phyloP scores from a whole-genome alignment of 78 protist species.

The Chrysochromulina parva region DNA sequence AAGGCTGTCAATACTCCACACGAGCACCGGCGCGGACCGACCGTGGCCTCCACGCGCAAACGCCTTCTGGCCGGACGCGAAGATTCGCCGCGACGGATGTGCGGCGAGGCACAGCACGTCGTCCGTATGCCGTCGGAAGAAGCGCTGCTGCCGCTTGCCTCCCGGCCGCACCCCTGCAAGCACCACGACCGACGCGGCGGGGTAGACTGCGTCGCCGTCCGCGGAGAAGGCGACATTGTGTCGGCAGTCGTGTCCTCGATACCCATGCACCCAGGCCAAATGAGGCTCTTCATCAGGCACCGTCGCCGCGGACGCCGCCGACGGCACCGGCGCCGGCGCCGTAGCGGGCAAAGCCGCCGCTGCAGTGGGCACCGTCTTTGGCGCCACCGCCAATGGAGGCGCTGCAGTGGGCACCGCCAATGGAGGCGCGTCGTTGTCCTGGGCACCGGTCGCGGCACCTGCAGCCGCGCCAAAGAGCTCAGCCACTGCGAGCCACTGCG shows the following conservation, averaged over 20 bases:
- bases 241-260: slow-evolving; percentile 43
- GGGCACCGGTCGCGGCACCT: no score
- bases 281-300: no score
- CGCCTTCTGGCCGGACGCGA: not conserved
- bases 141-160: slow-evolving; percentile 38
- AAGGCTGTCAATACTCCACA: not conserved
- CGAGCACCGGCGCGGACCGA: not conserved
- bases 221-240: not conserved
- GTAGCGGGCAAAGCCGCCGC: no score
- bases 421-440: no score
- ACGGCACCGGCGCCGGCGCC: no score
- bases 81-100: slow-evolving; percentile 10
- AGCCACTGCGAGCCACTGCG: no score
- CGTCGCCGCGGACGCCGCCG: no score
- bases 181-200: slow-evolving; percentile 54
- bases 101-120: slow-evolving; percentile 54
- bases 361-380: no score
- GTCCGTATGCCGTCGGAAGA: slow-evolving; percentile 64
- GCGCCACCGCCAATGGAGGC: no score
- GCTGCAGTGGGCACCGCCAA: no score
- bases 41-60: not conserved
- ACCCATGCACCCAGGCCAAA: slow-evolving; percentile 46
- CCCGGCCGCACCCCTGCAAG: not conserved
- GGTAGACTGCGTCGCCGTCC: slow-evolving; percentile 30
- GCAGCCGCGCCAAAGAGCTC: no score